Evolutionary conservation across 116 monocot species (phyloP).

Genomic region (Thalassia testudinum): DNA sequence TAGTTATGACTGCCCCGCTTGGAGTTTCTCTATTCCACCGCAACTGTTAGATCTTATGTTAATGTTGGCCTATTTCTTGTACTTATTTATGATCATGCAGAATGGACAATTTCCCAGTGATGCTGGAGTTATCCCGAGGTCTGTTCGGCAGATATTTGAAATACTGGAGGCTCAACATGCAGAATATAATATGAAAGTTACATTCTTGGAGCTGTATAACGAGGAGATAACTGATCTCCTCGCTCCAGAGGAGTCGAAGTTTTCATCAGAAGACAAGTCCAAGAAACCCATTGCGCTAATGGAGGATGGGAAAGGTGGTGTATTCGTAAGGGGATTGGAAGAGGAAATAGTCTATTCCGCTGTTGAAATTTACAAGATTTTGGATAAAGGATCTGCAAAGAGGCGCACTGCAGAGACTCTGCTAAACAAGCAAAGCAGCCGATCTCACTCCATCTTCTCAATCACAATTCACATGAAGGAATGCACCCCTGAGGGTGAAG

Average conservation of each 20-base stretch:
- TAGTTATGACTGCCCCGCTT: no score
- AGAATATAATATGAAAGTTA: slow-evolving; percentile 94
- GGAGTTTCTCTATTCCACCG: no score
- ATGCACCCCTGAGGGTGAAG: slow-evolving; percentile 80
- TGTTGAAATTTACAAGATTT: slow-evolving; percentile 79
- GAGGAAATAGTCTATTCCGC: slow-evolving; percentile 84
- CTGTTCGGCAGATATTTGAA: slow-evolving; percentile 81
- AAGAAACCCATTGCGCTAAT: slow-evolving; percentile 90
- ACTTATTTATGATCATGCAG: slow-evolving; percentile 18
- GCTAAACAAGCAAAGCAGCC: slow-evolving; percentile 94
- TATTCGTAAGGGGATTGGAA: slow-evolving; percentile 91
- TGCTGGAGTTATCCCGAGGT: slow-evolving; percentile 91
- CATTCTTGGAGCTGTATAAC: slow-evolving; percentile 91
- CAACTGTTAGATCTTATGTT: not conserved
- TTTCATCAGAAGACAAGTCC: slow-evolving; percentile 55
- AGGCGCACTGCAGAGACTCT: slow-evolving; percentile 94
- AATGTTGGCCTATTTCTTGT: not conserved
- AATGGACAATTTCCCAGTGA: slow-evolving; percentile 81
- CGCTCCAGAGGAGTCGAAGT: slow-evolving; percentile 79
- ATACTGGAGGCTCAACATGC: slow-evolving; percentile 78
- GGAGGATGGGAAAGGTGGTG: slow-evolving; percentile 97
- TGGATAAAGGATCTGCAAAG: slow-evolving; percentile 90
- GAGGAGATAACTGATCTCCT: slow-evolving; percentile 96
- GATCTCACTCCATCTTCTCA: slow-evolving; percentile 92
- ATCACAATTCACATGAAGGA: slow-evolving; percentile 99